Percentiles rank a stretch among this genome's conserved stretches.
phyloP scores from a whole-genome alignment of 805 yeast species.

The Monosporozyma yasuniensis region DNA sequence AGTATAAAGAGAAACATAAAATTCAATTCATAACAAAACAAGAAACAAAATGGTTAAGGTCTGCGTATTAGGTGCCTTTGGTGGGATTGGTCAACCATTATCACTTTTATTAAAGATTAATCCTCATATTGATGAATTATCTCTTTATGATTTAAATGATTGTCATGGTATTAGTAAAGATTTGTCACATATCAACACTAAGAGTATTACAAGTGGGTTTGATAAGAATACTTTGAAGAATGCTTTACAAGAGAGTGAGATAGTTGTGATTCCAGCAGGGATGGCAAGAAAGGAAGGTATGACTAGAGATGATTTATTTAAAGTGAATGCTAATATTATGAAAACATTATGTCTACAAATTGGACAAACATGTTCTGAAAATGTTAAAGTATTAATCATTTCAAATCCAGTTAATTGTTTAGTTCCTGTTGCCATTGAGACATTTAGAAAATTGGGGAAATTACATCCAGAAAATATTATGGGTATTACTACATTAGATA shows the following conservation, averaged over 20 bases:
- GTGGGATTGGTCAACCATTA: conserved; percentile 74
- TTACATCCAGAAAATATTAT: conserved; percentile 69
- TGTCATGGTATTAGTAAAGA: conserved; percentile 80
- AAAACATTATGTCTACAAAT: conserved; percentile 64
- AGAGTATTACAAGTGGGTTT: conserved; percentile 58
- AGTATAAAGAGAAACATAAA: not conserved
- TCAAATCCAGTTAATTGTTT: conserved; percentile 82
- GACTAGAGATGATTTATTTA: conserved; percentile 80
- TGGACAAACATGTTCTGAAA: conserved; percentile 54
- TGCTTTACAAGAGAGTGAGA: conserved; percentile 73
- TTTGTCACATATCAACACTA: conserved; percentile 69
- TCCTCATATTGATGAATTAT: conserved; percentile 59
- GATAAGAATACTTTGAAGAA: conserved; percentile 54
- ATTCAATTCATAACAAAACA: not conserved
- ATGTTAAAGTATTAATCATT: conserved; percentile 55
- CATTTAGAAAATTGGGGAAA: conserved; percentile 58
- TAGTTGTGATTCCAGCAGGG: conserved; percentile 85
- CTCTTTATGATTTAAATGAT: conserved; percentile 65
- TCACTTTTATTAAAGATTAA: conserved; percentile 60
- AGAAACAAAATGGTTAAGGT: conserved; percentile 42
- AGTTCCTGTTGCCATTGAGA: conserved; percentile 77
- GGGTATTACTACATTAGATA: conserved; percentile 79
- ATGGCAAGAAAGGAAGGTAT: conserved; percentile 86
- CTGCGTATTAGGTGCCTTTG: conserved; percentile 75
- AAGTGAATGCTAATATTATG: conserved; percentile 75